Base-by-base conservation (phyloP, 257 asterid species). In the Galeopsis tetrahit region DNA sequence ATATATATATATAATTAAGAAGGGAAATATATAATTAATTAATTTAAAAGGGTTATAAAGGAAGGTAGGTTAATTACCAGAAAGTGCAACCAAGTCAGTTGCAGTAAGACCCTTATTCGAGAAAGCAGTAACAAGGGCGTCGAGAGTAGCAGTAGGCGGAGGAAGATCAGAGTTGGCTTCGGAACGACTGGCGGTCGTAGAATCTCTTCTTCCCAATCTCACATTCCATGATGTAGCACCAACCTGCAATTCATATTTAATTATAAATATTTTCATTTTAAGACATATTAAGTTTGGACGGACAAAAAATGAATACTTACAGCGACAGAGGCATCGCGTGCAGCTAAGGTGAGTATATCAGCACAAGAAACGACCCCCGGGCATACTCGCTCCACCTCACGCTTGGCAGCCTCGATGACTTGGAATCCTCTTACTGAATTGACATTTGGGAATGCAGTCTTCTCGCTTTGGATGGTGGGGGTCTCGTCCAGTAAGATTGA, bases 281-380 rank as follows among this genome's bases (percentile, higher is more conserved):
- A 21, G 28, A 21, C 28, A 21, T 21, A 21, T 21, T 21, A 21
- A 21, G 28, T 21, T 21, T 21, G 28, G 28, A 21, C 28, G 28
- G 28, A 1, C 28, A 21, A 21, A 21, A 21, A 21, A 14, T n/a
- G 5, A n/a, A 5, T n/a, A 7, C 60, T 53, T 53, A 53, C 60
- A 17, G 60, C 60, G 17, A 53, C 60, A 7, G 60, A 15, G 32
- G 60, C 60, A 53, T 53, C 60, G 5, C 60, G 60, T 15, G 96
- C 73, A n/a, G 93, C 87, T 53, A 89, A 83, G 21, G 93, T 88
- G 13, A 89, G 72, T 40, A 85, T 82, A 68, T 89, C 96, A 0
- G 96, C 96, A 69, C 96, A 87, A 0, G 96, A 89, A 11, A 89
- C 93, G 35, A 83, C 85, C 60, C 88, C 88, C 0, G 88, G 93